These are phyloP conservation scores for Fraxinus angustifolia DNA, from an alignment of 305 asterid species.

Conservation along the genomic window DNA sequence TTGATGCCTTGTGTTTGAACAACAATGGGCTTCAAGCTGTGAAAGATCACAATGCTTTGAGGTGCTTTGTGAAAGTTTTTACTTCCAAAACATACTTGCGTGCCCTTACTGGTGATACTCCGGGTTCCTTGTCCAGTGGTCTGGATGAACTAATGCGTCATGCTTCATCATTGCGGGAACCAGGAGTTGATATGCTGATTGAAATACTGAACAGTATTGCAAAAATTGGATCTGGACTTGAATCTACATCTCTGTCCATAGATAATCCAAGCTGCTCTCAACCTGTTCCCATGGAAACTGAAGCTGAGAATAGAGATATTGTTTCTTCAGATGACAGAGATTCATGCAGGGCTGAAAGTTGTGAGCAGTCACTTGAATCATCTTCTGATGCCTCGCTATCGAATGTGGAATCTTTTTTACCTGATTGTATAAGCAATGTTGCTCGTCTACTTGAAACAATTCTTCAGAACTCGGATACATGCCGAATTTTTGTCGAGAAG, in stretches of 20 bases:
- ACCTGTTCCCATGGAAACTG: conserved; percentile 93
- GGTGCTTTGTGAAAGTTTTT: conserved; percentile 87
- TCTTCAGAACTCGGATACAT: conserved; percentile 92
- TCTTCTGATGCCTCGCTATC: conserved; percentile 41
- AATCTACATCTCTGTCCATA: neutral
- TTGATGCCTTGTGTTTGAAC: conserved; percentile 94
- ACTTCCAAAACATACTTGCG: conserved; percentile 79
- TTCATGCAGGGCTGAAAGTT: conserved; percentile 46
- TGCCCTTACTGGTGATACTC: conserved; percentile 87
- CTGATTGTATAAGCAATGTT: conserved; percentile 81
- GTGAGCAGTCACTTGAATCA: conserved; percentile 48
- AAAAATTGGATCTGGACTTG: conserved; percentile 1
- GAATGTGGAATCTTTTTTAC: conserved; percentile 70
- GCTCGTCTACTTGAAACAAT: conserved; percentile 92
- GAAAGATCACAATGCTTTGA: conserved; percentile 85
- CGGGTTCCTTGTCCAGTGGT: conserved; percentile 88
- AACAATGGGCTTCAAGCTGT: conserved; percentile 96
- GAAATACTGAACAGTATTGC: neutral
- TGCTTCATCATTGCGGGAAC: conserved; percentile 84
- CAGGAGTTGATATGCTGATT: conserved; percentile 15
- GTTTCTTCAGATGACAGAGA: conserved; percentile 46
- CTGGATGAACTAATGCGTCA: conserved; percentile 99
- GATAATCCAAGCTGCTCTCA: conserved; percentile 53
- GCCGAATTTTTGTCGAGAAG: conserved; percentile 93
- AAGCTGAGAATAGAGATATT: conserved; percentile 58